A percentile compares a stretch with the other conserved stretches of the same genome.
These are phyloP conservation scores for Tulasnella sp. DNA, from an alignment of 768 basidiomycete species.

Conservation along the genomic window DNA sequence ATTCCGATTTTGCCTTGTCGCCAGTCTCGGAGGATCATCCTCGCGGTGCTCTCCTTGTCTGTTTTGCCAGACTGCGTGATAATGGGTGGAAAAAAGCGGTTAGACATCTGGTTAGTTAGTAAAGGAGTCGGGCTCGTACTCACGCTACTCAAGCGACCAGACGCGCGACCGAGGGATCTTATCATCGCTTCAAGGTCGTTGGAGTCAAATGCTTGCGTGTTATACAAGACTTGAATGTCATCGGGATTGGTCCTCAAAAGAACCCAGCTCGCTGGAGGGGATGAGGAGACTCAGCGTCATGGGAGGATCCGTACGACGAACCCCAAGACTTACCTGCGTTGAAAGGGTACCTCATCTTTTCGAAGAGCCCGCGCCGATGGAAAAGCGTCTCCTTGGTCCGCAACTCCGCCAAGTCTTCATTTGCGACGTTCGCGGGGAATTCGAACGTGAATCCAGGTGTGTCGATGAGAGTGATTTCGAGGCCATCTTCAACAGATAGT, in stretches of 20 bases:
- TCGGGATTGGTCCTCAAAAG: constrained; percentile 68
- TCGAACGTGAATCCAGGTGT: constrained; percentile 79
- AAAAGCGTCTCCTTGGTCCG: constrained; percentile 75
- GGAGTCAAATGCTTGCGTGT: constrained; percentile 72
- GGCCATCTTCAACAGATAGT: constrained; percentile 54
- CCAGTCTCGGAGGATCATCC: constrained; percentile 86
- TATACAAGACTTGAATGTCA: constrained; percentile 90
- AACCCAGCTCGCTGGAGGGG: constrained; percentile 62
- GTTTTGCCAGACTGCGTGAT: constrained; percentile 63
- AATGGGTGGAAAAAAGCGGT: constrained; percentile 31
- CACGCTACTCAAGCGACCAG: constrained; percentile 79
- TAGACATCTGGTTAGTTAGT: too few relatives aligned
- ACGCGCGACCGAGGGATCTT: constrained; percentile 71
- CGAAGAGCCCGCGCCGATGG: constrained; percentile 78
- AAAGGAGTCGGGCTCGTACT: neutral
- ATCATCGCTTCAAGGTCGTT: constrained; percentile 76
- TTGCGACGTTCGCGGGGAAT: constrained; percentile 43
- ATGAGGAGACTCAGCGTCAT: neutral
- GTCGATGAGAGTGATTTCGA: constrained; percentile 69
- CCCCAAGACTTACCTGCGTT: constrained; percentile 63
- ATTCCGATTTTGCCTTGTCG: constrained; percentile 69
- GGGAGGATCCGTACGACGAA: neutral
- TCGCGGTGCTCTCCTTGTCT: constrained; percentile 74
- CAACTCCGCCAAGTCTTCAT: constrained; percentile 45
- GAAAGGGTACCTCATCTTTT: constrained; percentile 79